Evolutionary conservation across 345 rosid genomes (phyloP).

Genomic region (Lepidium sativum): DNA sequence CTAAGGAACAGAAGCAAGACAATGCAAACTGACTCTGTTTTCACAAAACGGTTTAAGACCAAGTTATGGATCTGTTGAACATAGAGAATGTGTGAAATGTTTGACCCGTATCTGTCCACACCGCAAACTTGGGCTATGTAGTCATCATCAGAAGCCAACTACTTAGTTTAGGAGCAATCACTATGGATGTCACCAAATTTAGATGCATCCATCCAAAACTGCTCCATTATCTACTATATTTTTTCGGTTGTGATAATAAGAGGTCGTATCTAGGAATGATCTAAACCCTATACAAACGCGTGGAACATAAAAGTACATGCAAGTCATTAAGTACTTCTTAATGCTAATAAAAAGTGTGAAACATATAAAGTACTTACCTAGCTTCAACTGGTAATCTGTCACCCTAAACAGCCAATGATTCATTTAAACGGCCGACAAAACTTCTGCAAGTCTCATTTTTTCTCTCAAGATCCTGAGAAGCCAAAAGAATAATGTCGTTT

Average conservation of each 20-base stretch:
- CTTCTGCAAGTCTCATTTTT: conserved; percentile 52
- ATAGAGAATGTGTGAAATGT: conserved; percentile 28
- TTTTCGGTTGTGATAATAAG: neutral
- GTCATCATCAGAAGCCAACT: conserved; percentile 85
- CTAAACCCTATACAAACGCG: neutral
- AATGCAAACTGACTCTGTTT: neutral
- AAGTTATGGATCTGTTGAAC: neutral
- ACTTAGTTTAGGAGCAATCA: conserved; percentile 58
- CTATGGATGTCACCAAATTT: conserved; percentile 52
- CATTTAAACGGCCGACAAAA: conserved; percentile 51
- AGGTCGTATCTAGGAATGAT: neutral
- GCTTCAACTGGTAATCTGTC: conserved; percentile 62
- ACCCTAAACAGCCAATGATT: conserved; percentile 64
- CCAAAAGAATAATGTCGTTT: neutral
- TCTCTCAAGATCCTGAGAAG: conserved; percentile 64
- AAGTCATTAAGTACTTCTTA: neutral
- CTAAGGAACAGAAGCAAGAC: neutral
- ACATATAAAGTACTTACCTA: conserved; percentile 41
- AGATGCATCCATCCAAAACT: conserved; percentile 49
- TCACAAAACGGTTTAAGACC: neutral
- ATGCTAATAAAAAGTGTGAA: neutral
- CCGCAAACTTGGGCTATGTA: conserved; percentile 43
- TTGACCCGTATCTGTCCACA: conserved; percentile 89
- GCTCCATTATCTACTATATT: neutral
- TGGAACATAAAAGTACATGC: neutral